These are phyloP conservation scores for Stevia rebaudiana DNA, from an alignment of 140 eudicot genomes.

Conservation along the genomic window DNA sequence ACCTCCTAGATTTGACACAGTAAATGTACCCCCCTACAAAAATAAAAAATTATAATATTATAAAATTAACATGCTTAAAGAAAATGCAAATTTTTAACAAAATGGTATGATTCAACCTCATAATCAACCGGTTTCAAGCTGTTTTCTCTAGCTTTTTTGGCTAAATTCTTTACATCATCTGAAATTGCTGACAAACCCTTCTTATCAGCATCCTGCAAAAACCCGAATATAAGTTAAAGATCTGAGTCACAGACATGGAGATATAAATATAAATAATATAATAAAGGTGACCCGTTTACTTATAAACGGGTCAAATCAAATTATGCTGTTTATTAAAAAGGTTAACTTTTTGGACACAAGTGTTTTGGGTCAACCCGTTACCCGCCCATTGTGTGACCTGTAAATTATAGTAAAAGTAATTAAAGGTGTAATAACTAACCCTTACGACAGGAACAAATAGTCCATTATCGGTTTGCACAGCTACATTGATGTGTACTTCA, in stretches of 20 bases:
- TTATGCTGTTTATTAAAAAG: neutral
- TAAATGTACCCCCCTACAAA: constrained; percentile 89
- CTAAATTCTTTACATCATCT: constrained; percentile 78
- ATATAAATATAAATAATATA: neutral
- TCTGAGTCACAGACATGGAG: neutral
- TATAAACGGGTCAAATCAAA: neutral
- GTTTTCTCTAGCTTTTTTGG: constrained; percentile 91
- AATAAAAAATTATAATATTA: neutral
- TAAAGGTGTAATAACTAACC: constrained; percentile 35
- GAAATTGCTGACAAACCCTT: constrained; percentile 78
- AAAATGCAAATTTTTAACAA: neutral
- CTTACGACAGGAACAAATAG: constrained; percentile 80
- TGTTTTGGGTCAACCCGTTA: neutral
- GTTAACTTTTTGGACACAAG: neutral
- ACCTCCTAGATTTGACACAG: constrained; percentile 79
- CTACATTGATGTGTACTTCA: constrained; percentile 91
- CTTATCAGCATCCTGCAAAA: constrained; percentile 85
- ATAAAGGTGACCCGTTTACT: neutral
- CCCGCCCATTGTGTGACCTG: neutral
- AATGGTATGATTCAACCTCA: constrained; percentile 48
- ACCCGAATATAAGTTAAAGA: neutral
- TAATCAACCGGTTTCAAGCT: constrained; percentile 92
- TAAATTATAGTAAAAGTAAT: neutral
- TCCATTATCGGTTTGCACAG: constrained; percentile 97
- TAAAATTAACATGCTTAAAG: constrained; percentile 1